Evolutionary conservation across 345 rosid species (phyloP).

Genomic region (Ceriops tagal): DNA sequence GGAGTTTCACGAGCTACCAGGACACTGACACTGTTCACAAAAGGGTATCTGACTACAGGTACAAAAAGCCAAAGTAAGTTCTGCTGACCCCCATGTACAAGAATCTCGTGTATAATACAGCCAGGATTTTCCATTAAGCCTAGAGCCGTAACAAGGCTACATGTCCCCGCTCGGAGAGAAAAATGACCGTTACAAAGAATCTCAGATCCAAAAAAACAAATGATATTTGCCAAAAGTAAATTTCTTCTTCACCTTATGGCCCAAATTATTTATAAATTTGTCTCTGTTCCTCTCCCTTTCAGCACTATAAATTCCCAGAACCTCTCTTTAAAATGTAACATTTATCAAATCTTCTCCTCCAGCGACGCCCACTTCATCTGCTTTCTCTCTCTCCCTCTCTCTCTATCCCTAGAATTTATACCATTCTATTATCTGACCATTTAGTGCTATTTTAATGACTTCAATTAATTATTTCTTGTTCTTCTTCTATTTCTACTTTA

Average conservation of each 20-base stretch:
- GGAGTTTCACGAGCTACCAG: background rate
- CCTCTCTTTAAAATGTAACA: background rate
- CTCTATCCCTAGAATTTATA: background rate
- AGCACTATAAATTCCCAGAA: background rate
- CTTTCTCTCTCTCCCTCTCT: background rate
- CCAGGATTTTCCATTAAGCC: conserved; percentile 19
- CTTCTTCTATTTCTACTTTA: conserved; percentile 16
- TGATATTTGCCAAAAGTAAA: background rate
- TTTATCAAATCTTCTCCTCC: background rate
- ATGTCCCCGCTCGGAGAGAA: conserved; percentile 18
- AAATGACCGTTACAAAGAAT: conserved; percentile 43
- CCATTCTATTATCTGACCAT: conserved; percentile 11
- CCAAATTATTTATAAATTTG: conserved; percentile 5
- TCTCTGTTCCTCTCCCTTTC: background rate
- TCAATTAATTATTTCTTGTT: conserved; percentile 21
- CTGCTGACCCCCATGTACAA: conserved; percentile 20
- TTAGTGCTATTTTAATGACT: conserved; percentile 35
- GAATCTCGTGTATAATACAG: conserved; percentile 18
- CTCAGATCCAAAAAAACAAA: background rate
- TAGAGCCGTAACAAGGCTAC: conserved; percentile 7
- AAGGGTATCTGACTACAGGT: background rate
- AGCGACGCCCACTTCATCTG: conserved; percentile 14
- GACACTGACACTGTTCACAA: background rate
- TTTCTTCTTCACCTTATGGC: background rate
- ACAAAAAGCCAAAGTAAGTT: conserved; percentile 11